phyloP scores from a whole-genome alignment of 306 rosid species.

The Gastrolobium villosum region DNA sequence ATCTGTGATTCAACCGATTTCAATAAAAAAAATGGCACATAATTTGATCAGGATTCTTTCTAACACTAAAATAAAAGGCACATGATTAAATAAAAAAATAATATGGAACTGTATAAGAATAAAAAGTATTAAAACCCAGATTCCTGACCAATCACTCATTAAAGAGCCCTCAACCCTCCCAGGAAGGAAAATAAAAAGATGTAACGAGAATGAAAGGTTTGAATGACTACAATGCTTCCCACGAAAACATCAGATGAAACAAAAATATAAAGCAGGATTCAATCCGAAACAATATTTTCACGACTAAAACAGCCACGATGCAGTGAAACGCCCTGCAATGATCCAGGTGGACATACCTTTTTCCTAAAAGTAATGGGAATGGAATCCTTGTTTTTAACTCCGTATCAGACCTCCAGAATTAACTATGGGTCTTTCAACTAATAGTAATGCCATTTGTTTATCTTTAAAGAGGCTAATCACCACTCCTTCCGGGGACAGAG shows the following conservation, averaged over 20 bases:
- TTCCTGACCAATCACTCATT: constrained; percentile 3
- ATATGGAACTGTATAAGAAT: constrained; percentile 5
- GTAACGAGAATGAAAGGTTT: constrained; percentile 24
- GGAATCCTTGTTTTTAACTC: constrained; percentile 21
- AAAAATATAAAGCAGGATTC: constrained; percentile 22
- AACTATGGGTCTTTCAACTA: neutral
- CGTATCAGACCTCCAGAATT: constrained; percentile 1
- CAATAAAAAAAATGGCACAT: constrained; percentile 57
- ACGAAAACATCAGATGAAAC: constrained; percentile 33
- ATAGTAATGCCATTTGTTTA: neutral
- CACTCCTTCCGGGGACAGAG: constrained; percentile 5
- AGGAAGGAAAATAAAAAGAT: neutral
- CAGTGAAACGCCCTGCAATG: neutral
- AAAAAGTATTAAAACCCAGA: constrained; percentile 34
- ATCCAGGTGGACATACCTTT: constrained; percentile 10
- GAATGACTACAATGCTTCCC: constrained; percentile 11
- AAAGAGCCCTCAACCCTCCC: constrained; percentile 30
- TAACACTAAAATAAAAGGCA: constrained; percentile 45
- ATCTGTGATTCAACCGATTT: constrained; percentile 70
- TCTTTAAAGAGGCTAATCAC: neutral
- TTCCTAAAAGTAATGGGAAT: constrained; percentile 1
- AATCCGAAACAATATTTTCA: constrained; percentile 27
- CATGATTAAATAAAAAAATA: constrained; percentile 20
- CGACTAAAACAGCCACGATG: neutral
- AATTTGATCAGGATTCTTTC: constrained; percentile 58